Percentiles rank a stretch among this genome's conserved stretches.
Evolutionary conservation across 2,329 filamentous ascomycete species (phyloP).

Genomic region (Phoma herbarum): DNA sequence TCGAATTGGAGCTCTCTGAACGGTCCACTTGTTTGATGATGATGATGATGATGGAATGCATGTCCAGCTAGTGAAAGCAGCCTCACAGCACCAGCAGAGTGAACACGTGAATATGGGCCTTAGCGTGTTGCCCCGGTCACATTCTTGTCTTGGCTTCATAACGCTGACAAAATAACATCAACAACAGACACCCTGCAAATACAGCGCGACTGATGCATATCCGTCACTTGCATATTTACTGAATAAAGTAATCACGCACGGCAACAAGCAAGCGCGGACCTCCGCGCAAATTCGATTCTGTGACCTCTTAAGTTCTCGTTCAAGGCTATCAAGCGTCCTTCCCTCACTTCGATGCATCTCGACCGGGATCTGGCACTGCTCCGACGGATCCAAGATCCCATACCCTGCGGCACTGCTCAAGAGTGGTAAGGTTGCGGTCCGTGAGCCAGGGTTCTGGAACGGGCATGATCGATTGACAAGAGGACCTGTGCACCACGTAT

Average conservation of each 20-base stretch:
- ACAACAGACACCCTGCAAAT: not conserved
- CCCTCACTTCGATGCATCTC: not conserved
- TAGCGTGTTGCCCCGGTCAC: conserved; percentile 4
- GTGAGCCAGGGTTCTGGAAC: not conserved
- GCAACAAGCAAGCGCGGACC: not conserved
- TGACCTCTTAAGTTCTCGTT: conserved; percentile 3
- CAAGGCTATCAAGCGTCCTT: conserved; percentile 1
- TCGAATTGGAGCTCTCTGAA: conserved; percentile 2
- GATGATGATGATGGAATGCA: conserved; percentile 5
- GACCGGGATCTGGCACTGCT: conserved; percentile 1
- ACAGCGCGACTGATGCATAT: not conserved
- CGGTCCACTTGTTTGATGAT: not conserved
- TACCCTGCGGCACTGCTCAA: not conserved
- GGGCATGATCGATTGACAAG: not conserved
- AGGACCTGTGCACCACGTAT: too few relatives aligned
- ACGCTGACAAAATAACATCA: not conserved
- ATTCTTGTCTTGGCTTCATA: conserved; percentile 11
- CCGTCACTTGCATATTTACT: not conserved
- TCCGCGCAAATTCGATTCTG: conserved; percentile 7
- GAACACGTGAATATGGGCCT: conserved; percentile 7
- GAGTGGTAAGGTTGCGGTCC: not conserved
- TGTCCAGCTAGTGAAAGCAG: not conserved
- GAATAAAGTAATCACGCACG: not conserved
- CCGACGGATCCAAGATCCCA: not conserved
- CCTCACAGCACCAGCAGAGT: not conserved